Evolutionary conservation across 352 stramenopile genomes (phyloP), one percentile per base, ranked within the genome.

Genomic region (Pythium sukuiense): DNA sequence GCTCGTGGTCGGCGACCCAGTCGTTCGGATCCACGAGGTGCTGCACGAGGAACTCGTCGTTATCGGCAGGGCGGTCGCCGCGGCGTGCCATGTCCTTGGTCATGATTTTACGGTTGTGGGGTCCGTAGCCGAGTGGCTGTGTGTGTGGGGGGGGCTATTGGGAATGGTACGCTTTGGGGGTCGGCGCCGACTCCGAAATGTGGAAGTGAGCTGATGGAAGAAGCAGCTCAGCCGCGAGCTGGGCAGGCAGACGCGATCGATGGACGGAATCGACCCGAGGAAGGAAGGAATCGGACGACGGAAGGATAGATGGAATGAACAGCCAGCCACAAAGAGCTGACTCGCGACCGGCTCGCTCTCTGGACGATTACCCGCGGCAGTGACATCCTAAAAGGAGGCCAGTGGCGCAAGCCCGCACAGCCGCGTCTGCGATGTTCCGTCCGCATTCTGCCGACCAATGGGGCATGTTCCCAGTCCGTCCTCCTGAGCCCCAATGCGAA

Each of bases 1-100:
- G 84, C 41, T 91, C 81, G 53, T 83, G 74, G 74, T 93, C 84
- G 27, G 75, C 70, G 63, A 95, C 86, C 84, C 84, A 93, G 75
- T 95, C 76, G 16, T 76, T 71, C 9, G 83, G 80, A 69, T 92
- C 81, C 24, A 91, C 78, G 43, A 95, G 79, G 53, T 90, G 84
- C 66, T 86, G 72, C 49, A 90, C 81, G 61, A 90, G 73, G 55
- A 89, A 81, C 35, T 89, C 75, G 63, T 88, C 74, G 46, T 71
- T 68, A 24, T 70, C 49, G 20, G 18, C 48, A 13, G 50, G 41
- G 32, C 27, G 65, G 29, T 70, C 49, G 27, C n/a, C 48, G 13
- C 43, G 41, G 32, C 27, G 65, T 18, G 59, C 30, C 35, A 70
- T 43, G 50, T 79, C 66, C 61, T 75, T 81, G 55, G 66, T 70